phyloP scores from a whole-genome alignment of 2,329 filamentous ascomycete species.

The Chrysoporthe puriensis region DNA sequence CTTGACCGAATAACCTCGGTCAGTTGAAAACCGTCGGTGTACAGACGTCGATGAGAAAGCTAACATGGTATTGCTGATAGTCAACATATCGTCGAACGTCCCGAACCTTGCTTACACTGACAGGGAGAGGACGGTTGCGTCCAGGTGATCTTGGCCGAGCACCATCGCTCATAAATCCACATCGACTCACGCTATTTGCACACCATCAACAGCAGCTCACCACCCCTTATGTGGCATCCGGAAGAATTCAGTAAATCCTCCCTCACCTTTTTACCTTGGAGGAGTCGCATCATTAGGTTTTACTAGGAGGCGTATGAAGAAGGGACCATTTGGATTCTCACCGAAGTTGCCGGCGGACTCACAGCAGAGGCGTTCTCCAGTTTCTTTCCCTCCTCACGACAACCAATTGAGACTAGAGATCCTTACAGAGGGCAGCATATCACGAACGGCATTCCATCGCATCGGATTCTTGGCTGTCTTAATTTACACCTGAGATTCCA shows the following conservation, averaged over 20 bases:
- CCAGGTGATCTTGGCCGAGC: neutral
- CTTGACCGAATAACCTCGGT: neutral
- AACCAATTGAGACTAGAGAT: neutral
- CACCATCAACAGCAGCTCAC: slow-evolving; percentile 17
- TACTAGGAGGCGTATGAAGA: slow-evolving; percentile 12
- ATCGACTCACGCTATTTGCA: slow-evolving; percentile 2
- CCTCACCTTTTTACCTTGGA: slow-evolving; percentile 19
- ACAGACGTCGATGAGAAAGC: neutral
- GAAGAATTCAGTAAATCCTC: slow-evolving; percentile 9
- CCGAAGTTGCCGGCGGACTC: neutral
- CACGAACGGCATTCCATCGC: neutral
- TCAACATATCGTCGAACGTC: neutral
- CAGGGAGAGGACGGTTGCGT: neutral
- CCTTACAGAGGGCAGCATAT: neutral
- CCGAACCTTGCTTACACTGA: neutral
- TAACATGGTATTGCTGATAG: slow-evolving; percentile 1
- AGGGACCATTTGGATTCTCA: slow-evolving; percentile 1
- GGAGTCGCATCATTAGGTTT: slow-evolving; percentile 15
- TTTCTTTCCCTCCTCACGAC: neutral
- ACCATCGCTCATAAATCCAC: neutral
- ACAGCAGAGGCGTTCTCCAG: neutral
- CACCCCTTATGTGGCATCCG: slow-evolving; percentile 27
- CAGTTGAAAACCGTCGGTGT: neutral
- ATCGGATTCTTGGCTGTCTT: too few species aligned
- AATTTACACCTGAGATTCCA: too few species aligned